Evolutionary conservation across 495 filamentous ascomycete genomes (phyloP), one percentile per base, ranked within the genome.

Genomic region (Aspergillus egyptiacus): DNA sequence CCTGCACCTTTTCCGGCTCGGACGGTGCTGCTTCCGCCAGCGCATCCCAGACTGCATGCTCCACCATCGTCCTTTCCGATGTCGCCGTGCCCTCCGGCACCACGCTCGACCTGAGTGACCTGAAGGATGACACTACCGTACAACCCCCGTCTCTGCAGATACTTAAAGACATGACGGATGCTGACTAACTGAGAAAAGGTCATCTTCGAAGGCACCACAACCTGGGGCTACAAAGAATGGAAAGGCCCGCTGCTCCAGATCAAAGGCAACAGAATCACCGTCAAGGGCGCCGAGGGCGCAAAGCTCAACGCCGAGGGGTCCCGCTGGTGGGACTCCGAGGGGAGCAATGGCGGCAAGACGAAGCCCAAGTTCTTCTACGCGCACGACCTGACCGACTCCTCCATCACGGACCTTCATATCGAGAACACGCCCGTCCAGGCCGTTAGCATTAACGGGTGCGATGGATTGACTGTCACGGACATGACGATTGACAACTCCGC

Each of bases 351-450:
- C 20, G 74, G 72, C 47, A 73, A 71, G 61, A 75, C 64, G 22
- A 77, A 75, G 63, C 70, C 70, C 18, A 72, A 74, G 58, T 75
- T 77, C 55, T 75, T 77, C 62, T 63, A 67, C 31, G 73, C 71
- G 5, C 71, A 75, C 51, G 42, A 54, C 18, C 53, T 77, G 14
- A 64, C 37, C 33, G 31, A 39, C 0, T 76, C 73, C 0, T 61
- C 59, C 15, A 78, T 79, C 64, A 61, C 50, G 9, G 59, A 64
- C 30, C 55, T 79, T 13, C 57, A 72, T 18, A 69, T 79, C 46
- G 43, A 71, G 57, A 84, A 86, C 57, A 75, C 78, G 7, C 84
- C 82, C 0, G 79, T 86, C 5, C 83, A 86, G 43, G 72, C 65
- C 18, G 76, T 86, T 55, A 76, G 69, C 54, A 77, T 86, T 51